phyloP scores from a whole-genome alignment of 2,329 filamentous ascomycete genomes.

The Alternaria ventricosa region DNA sequence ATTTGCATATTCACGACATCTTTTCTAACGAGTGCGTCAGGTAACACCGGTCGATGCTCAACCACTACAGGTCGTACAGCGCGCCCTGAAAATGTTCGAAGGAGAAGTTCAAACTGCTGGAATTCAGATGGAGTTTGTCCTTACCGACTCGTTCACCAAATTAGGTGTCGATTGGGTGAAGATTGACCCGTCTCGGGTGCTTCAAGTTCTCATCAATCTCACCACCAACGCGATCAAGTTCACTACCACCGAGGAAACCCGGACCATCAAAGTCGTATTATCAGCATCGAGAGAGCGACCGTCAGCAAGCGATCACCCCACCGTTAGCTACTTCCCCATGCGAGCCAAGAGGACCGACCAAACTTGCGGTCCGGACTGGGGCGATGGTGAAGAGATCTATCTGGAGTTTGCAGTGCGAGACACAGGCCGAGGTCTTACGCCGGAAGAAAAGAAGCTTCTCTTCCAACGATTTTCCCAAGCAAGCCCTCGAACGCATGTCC shows the following conservation, averaged over 20 bases:
- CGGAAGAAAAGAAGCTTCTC: constrained; percentile 73
- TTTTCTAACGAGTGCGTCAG: constrained; percentile 15
- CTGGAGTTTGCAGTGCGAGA: constrained; percentile 78
- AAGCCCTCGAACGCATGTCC: constrained; percentile 75
- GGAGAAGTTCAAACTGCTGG: constrained; percentile 73
- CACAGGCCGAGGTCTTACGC: constrained; percentile 75
- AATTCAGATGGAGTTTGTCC: constrained; percentile 69
- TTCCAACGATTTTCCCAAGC: constrained; percentile 83
- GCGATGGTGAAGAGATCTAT: constrained; percentile 68
- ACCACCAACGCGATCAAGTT: constrained; percentile 85
- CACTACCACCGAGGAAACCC: constrained; percentile 67
- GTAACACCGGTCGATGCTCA: constrained; percentile 73
- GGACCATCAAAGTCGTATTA: constrained; percentile 70
- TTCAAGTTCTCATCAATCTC: constrained; percentile 77
- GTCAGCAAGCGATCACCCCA: constrained; percentile 48
- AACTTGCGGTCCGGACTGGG: constrained; percentile 69
- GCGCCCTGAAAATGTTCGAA: constrained; percentile 79
- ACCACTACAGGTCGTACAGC: constrained; percentile 69
- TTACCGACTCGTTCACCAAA: constrained; percentile 67
- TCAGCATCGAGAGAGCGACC: constrained; percentile 66
- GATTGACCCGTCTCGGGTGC: constrained; percentile 75
- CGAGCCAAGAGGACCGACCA: constrained; percentile 57
- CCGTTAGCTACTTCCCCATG: constrained; percentile 68
- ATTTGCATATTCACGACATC: not conserved
- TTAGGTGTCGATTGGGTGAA: constrained; percentile 71